These are phyloP conservation scores for Coniella lustricola DNA, from an alignment of 2,329 filamentous ascomycete species.

Conservation along the genomic window DNA sequence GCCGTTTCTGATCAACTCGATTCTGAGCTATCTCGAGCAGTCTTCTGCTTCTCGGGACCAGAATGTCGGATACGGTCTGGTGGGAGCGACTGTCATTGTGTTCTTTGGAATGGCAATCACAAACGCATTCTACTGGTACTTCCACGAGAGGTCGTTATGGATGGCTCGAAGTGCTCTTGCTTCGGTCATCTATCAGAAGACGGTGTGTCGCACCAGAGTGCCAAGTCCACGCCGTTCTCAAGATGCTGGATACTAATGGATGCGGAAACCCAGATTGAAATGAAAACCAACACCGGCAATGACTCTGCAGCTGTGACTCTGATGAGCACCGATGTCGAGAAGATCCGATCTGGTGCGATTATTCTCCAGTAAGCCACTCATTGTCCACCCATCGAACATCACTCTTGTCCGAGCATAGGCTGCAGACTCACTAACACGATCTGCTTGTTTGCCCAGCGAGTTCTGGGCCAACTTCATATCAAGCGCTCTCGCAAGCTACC, in stretches of 20 bases:
- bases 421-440: too few relatives aligned
- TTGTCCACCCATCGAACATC: too few relatives aligned
- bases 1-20: conserved; percentile 34
- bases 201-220: too few relatives aligned
- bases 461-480: conserved; percentile 29
- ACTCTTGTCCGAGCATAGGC: too few relatives aligned
- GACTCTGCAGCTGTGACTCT: conserved; percentile 30
- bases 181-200: conserved; percentile 28
- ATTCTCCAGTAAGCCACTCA: conserved; percentile 19
- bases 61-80: conserved; percentile 27
- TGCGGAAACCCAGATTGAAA: too few relatives aligned
- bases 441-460: conserved; percentile 15
- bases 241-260: too few relatives aligned
- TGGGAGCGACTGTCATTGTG: conserved; percentile 26
- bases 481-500: conserved; percentile 26
- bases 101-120: conserved; percentile 29
- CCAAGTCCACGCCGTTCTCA: too few relatives aligned
- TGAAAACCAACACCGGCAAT: conserved; percentile 8
- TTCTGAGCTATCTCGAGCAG: conserved; percentile 28
- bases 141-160: conserved; percentile 18
- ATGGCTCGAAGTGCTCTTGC: conserved; percentile 23
- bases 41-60: conserved; percentile 15
- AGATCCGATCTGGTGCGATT: conserved; percentile 25
- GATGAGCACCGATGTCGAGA: conserved; percentile 33
- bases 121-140: conserved; percentile 27